phyloP scores from a whole-genome alignment of 805 yeast genomes.

The Candida bentonensis region DNA sequence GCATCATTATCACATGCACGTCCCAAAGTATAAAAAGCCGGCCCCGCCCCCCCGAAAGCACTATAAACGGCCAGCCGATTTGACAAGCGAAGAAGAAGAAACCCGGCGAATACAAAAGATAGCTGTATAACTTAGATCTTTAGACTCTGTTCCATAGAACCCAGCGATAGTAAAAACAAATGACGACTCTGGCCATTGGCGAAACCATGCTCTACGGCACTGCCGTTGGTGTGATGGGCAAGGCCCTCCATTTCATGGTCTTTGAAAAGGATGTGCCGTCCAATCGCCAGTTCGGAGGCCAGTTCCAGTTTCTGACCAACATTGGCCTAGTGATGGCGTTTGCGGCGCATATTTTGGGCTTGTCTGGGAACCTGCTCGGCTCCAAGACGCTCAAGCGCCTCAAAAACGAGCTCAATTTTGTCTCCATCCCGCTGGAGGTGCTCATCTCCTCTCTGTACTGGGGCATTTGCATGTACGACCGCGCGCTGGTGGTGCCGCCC shows the following conservation, averaged over 20 bases:
- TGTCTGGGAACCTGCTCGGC: conserved; percentile 8
- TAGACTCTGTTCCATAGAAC: too few species aligned
- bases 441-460: conserved; percentile 21
- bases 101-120: too few species aligned
- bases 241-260: not conserved
- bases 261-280: not conserved
- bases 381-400: conserved; percentile 8
- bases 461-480: conserved; percentile 17
- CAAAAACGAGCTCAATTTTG: conserved; percentile 11
- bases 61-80: too few species aligned
- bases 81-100: too few species aligned
- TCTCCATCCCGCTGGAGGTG: conserved; percentile 21
- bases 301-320: conserved; percentile 22
- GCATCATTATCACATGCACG: too few species aligned
- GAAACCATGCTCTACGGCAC: not conserved
- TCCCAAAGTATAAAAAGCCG: too few species aligned
- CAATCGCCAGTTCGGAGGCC: conserved; percentile 19
- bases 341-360: conserved; percentile 18
- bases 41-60: too few species aligned
- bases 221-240: not conserved
- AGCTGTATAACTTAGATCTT: too few species aligned
- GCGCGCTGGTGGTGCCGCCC: conserved; percentile 16
- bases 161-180: too few species aligned
- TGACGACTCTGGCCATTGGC: too few species aligned
- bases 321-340: conserved; percentile 15